Conservation (phyloP, 345 rosid genomes). For the Laguncularia racemosa region DNA sequence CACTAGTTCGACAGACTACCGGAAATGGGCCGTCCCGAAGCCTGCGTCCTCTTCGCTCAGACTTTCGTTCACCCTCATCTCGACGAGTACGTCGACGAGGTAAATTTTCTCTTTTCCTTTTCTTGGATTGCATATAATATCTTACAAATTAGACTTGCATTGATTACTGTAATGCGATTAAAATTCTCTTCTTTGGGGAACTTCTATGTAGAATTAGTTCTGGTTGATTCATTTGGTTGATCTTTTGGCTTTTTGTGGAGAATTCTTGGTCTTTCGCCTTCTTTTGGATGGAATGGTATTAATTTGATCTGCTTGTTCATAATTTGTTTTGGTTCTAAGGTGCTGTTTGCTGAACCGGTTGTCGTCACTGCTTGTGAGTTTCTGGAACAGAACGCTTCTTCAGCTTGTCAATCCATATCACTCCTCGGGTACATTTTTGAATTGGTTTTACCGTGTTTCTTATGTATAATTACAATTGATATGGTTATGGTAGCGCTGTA, state of each 20-base stretch:
- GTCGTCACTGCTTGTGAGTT: slow-evolving; percentile 91
- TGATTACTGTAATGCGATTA: neutral
- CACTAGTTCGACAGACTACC: neutral
- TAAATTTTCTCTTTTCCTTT: slow-evolving; percentile 4
- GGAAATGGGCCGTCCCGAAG: slow-evolving; percentile 79
- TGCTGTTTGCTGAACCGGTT: slow-evolving; percentile 86
- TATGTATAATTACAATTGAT: neutral
- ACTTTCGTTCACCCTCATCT: slow-evolving; percentile 90
- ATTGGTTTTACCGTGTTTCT: neutral
- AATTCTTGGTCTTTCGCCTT: no score
- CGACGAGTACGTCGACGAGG: slow-evolving; percentile 99
- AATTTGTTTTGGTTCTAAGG: slow-evolving; percentile 31
- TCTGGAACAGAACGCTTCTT: slow-evolving; percentile 82
- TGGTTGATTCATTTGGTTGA: slow-evolving; percentile 1
- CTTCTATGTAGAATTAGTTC: neutral
- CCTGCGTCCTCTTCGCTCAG: slow-evolving; percentile 88
- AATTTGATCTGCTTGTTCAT: neutral
- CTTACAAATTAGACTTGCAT: neutral
- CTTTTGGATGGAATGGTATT: neutral
- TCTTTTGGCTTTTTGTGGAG: neutral
- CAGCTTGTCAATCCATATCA: slow-evolving; percentile 68
- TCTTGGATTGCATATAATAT: neutral
- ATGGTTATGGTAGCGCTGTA: no score
- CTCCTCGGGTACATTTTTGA: slow-evolving; percentile 64
- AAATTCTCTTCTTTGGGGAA: no score